Percentiles rank a stretch among this genome's conserved stretches.
Conservation (phyloP, 164 flowering plant genomes). For the Buxus sempervirens region DNA sequence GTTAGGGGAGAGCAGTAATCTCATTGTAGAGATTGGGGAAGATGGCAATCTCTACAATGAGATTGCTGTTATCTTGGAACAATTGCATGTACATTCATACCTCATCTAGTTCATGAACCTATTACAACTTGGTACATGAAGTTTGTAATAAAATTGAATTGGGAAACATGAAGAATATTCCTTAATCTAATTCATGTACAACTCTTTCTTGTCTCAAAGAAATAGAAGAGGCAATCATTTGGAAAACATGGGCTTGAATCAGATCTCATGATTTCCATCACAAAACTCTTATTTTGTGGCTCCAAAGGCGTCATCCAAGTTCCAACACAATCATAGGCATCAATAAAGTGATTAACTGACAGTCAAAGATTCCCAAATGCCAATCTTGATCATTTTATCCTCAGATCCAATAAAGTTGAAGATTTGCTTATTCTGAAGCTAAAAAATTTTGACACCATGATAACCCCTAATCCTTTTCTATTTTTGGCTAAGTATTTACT, state of each 20-base stretch:
- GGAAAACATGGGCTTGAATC: background rate
- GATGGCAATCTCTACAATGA: too few species aligned
- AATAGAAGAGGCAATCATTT: background rate
- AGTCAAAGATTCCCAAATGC: background rate
- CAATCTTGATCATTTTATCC: background rate
- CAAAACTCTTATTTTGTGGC: background rate
- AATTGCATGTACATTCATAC: background rate
- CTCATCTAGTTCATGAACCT: slow-evolving; percentile 13
- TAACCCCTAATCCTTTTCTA: too few species aligned
- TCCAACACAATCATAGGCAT: background rate
- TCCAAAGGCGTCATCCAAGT: background rate
- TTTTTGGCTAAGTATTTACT: too few species aligned
- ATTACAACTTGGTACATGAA: background rate
- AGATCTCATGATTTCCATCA: background rate
- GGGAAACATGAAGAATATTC: slow-evolving; percentile 8
- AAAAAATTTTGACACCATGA: background rate
- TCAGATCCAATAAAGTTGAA: background rate
- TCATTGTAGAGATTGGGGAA: background rate
- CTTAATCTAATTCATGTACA: background rate
- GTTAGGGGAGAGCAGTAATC: background rate
- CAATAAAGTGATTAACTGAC: background rate
- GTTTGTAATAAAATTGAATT: slow-evolving; percentile 1
- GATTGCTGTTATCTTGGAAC: background rate
- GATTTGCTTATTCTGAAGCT: background rate
- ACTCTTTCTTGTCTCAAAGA: background rate